Conservation (phyloP, 495 filamentous ascomycete species). For the Penicillium ucsense region DNA sequence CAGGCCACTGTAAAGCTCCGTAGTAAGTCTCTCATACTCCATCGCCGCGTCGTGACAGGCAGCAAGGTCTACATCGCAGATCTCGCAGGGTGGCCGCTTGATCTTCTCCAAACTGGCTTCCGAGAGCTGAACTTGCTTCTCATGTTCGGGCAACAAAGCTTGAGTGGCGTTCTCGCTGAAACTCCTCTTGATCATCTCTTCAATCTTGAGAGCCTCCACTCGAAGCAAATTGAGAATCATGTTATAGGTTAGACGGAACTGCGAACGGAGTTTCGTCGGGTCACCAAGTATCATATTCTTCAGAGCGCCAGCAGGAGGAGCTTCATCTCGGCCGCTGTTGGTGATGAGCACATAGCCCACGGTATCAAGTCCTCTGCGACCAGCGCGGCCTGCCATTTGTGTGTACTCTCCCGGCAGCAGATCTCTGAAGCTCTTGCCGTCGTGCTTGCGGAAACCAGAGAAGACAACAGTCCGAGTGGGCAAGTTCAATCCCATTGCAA, state of each 20-base stretch:
- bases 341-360: slow-evolving; percentile 93
- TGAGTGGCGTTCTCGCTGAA: slow-evolving; percentile 99
- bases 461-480: slow-evolving; percentile 96
- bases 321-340: slow-evolving; percentile 71
- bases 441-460: slow-evolving; percentile 92
- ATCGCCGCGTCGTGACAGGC: slow-evolving; percentile 71
- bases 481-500: slow-evolving; percentile 95
- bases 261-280: slow-evolving; percentile 87
- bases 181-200: slow-evolving; percentile 99
- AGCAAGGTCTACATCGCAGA: slow-evolving; percentile 73
- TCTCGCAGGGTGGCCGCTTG: slow-evolving; percentile 71
- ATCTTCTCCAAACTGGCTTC: slow-evolving; percentile 85
- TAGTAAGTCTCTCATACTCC: slow-evolving; percentile 62
- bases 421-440: slow-evolving; percentile 84
- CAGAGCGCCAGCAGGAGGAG: slow-evolving; percentile 70
- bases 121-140: slow-evolving; percentile 86
- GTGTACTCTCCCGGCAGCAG: slow-evolving; percentile 93
- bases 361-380: slow-evolving; percentile 81
- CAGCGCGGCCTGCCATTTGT: slow-evolving; percentile 95
- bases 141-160: slow-evolving; percentile 85
- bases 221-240: slow-evolving; percentile 96
- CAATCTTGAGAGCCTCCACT: slow-evolving; percentile 94
- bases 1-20: slow-evolving; percentile 62
- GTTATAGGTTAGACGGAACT: slow-evolving; percentile 96
- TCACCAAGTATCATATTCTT: slow-evolving; percentile 93